Evolutionary conservation across 2,329 filamentous ascomycete genomes (phyloP).

Genomic region (Trichoderma arundinaceum): DNA sequence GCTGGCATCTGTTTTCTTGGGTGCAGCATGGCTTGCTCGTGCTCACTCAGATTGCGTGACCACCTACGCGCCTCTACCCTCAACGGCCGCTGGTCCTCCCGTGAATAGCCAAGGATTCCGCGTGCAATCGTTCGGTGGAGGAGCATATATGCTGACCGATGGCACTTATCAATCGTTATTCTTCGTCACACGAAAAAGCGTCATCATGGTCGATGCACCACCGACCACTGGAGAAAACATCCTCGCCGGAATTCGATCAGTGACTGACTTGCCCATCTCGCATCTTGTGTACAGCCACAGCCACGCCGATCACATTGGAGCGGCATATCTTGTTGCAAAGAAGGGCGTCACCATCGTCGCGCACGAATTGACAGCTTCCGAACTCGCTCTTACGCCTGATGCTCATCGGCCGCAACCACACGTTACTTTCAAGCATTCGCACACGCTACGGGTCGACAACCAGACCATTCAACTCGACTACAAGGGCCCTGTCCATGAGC

Average conservation of each 20-base stretch:
- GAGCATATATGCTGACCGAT: conserved; percentile 1
- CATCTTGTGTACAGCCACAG: conserved; percentile 12
- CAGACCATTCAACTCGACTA: conserved; percentile 8
- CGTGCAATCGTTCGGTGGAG: conserved; percentile 3
- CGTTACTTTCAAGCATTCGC: not conserved
- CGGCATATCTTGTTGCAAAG: not conserved
- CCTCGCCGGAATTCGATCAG: conserved; percentile 1
- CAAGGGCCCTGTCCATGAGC: not conserved
- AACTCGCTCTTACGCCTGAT: conserved; percentile 1
- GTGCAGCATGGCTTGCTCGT: not conserved
- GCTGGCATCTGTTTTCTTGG: not conserved
- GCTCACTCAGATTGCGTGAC: not conserved
- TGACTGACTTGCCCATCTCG: conserved; percentile 2
- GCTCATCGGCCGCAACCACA: not conserved
- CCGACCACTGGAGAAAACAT: conserved; percentile 9
- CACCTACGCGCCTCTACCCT: not conserved
- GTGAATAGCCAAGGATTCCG: not conserved
- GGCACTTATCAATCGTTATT: not conserved
- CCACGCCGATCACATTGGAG: conserved; percentile 4
- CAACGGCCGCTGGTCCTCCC: not conserved
- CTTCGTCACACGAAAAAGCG: conserved; percentile 11
- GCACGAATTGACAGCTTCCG: not conserved
- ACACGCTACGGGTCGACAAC: not conserved
- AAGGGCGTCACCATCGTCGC: not conserved
- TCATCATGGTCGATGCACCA: not conserved